These are phyloP conservation scores for Apophysomyces elegans DNA, from an alignment of 371 early-diverging fungal species.

Conservation along the genomic window DNA sequence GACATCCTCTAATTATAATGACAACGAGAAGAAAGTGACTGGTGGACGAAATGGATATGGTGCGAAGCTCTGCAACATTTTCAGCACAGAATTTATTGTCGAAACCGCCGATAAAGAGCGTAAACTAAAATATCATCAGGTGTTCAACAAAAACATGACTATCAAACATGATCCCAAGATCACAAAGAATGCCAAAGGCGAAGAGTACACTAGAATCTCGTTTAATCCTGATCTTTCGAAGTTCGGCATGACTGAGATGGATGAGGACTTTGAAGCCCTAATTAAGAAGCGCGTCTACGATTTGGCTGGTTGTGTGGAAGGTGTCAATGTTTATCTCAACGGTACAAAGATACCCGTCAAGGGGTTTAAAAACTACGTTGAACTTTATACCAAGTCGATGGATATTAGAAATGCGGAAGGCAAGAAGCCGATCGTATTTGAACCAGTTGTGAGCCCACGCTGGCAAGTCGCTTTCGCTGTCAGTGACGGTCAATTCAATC, in stretches of 20 bases:
- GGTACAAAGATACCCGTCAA: conserved; percentile 85
- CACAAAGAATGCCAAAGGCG: conserved; percentile 59
- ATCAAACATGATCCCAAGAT: conserved; percentile 76
- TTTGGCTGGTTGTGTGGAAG: conserved; percentile 91
- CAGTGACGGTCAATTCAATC: conserved; percentile 97
- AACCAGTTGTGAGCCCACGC: conserved; percentile 64
- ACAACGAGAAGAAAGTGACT: conserved; percentile 97
- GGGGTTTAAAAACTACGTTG: conserved; percentile 92
- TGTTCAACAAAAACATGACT: conserved; percentile 91
- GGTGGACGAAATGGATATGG: conserved; percentile 99
- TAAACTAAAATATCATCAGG: conserved; percentile 83
- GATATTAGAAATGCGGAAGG: conserved; percentile 44
- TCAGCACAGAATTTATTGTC: conserved; percentile 95
- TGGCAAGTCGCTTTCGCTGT: conserved; percentile 98
- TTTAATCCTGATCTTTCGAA: conserved; percentile 97
- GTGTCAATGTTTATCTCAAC: conserved; percentile 94
- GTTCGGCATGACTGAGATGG: conserved; percentile 90
- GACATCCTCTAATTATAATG: conserved; percentile 99
- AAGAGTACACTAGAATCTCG: conserved; percentile 91
- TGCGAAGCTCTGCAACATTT: conserved; percentile 99
- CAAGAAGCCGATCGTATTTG: conserved; percentile 40
- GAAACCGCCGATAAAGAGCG: conserved; percentile 91
- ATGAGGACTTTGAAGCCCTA: conserved; percentile 90
- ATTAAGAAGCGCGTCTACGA: conserved; percentile 98
- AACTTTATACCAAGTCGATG: conserved; percentile 74